Evolutionary conservation across 1,139 yeast genomes (phyloP).

Genomic region (Blastobotrys malaysiensis): DNA sequence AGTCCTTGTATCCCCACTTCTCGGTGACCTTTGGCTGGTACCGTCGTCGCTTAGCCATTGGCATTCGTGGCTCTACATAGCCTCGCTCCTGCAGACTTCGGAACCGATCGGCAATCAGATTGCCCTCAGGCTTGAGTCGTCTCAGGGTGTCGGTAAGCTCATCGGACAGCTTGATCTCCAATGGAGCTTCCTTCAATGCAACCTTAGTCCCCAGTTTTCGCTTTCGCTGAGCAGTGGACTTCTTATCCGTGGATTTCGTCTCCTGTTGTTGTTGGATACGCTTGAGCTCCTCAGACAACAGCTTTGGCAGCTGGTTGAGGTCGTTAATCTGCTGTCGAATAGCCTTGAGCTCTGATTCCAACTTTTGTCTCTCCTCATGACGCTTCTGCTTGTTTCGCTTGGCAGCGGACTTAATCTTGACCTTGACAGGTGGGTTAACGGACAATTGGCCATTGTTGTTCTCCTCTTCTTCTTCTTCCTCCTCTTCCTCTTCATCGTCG

Average conservation of each 20-base stretch:
- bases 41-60: constrained; percentile 55
- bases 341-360: constrained; percentile 54
- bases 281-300: constrained; percentile 23
- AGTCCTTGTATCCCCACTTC: constrained; percentile 90
- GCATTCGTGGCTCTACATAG: constrained; percentile 76
- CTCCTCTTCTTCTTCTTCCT: constrained; percentile 38
- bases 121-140: constrained; percentile 86
- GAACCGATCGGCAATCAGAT: constrained; percentile 76
- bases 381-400: constrained; percentile 69
- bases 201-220: constrained; percentile 42
- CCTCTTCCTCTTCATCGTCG: constrained; percentile 46
- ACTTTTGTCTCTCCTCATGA: constrained; percentile 54
- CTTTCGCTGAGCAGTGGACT: constrained; percentile 25
- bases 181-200: constrained; percentile 52
- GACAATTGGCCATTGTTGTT: constrained; percentile 45
- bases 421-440: constrained; percentile 61
- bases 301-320: constrained; percentile 38
- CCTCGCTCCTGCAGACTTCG: constrained; percentile 78
- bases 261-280: constrained; percentile 18
- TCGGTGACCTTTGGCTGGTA: constrained; percentile 74
- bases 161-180: constrained; percentile 85
- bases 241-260: constrained; percentile 12
- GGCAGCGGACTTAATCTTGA: constrained; percentile 69
- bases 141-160: constrained; percentile 84
- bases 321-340: constrained; percentile 56